Base-by-base conservation (phyloP, 345 rosid genomes). In the Eucalyptus sp. region DNA sequence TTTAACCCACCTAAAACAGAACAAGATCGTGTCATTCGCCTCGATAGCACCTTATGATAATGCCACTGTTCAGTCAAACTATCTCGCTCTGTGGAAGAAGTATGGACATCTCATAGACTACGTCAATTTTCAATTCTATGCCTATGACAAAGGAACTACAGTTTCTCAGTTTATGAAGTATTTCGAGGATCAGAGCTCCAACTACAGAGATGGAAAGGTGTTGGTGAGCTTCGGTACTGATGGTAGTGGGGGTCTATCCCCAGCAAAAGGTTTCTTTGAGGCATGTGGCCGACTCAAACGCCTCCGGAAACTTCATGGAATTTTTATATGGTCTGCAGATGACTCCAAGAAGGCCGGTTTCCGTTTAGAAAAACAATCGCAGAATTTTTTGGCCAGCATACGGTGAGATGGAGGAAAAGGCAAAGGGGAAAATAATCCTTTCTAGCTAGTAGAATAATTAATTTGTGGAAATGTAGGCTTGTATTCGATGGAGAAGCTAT, bases 71-170 rank as follows among this genome's bases (percentile, higher is more conserved):
- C 95, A 93, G 86, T 86, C 93, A 37, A 86, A 93, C 91, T 93
- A 94, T 92, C 46, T 93, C 81, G 92, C 96, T 86, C 87, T 95
- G 66, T 94, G 94, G 97, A 92, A 89, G 87, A 94, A 91, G 56
- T 93, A 92, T 43, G 94, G 94, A 20, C 94, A 95, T 85, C 93
- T 95, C 18, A 94, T 95, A 24, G 95, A 93, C 93, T 93, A 93
- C 37, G 93, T 93, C 25, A 93, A 95, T 92, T 95, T 95, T 87
- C 95, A 94, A 88, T 95, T 94, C 89, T 95, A 95, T 44, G 93
- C 96, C 68, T 94, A 93, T 86, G 90, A 87, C 7, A 91, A 90
- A 52, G 90, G 93, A 10, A 94, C 94, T 66, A 93, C 89, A 9
- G 84, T 92, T 58, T 58, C 93, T 60, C 90, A 93, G 50, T 95